Evolutionary conservation across 768 basidiomycete genomes (phyloP), one percentile per base, ranked within the genome.

Genomic region (Piloderma croceum): DNA sequence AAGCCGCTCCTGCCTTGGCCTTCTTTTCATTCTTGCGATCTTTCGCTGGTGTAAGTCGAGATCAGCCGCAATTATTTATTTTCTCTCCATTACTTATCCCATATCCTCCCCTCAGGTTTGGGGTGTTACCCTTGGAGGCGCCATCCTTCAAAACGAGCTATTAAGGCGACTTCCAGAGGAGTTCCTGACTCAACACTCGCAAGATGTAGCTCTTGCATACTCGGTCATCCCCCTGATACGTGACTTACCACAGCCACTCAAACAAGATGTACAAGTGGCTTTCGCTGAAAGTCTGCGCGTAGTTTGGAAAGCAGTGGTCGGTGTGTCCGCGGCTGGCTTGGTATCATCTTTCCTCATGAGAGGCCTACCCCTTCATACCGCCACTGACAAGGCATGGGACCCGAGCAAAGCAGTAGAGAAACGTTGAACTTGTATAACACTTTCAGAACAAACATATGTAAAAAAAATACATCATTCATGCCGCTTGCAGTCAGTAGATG

Each of bases 81-180:
- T 24, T 67, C 70, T 5, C 57, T 58, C 3, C 69, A 69, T 1
- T 11, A 12, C 17, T 18, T 36, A 17, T n/a, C 18, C 6, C 13
- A 7, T 22, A 5, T 29, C 15, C 6, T 19, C 13, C 29, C 12
- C 11, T n/a, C 42, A 56, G 45, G 50, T 53, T 3, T 58, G 60
- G 42, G 66, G 64, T 7, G 54, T 66, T 34, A 51, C 52, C 7
- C 53, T 66, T 38, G 63, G 62, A 7, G 51, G 56, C 11, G 51
- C 58, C n/a, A n/a, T n/a, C n/a, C n/a, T n/a, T n/a, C n/a, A n/a
- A n/a, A n/a, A n/a, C n/a, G n/a, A n/a, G n/a, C 10, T 44, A 63
- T 33, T 19, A 40, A 39, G 0, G 56, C 66, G 0, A 58, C 64
- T 0, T 27, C 17, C 6, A 44, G 34, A 6, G 56, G 58, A 35